Percentiles rank a stretch among this genome's conserved stretches.
Evolutionary conservation across 2,329 filamentous ascomycete genomes (phyloP).

Genomic region (Penicillium sp.): DNA sequence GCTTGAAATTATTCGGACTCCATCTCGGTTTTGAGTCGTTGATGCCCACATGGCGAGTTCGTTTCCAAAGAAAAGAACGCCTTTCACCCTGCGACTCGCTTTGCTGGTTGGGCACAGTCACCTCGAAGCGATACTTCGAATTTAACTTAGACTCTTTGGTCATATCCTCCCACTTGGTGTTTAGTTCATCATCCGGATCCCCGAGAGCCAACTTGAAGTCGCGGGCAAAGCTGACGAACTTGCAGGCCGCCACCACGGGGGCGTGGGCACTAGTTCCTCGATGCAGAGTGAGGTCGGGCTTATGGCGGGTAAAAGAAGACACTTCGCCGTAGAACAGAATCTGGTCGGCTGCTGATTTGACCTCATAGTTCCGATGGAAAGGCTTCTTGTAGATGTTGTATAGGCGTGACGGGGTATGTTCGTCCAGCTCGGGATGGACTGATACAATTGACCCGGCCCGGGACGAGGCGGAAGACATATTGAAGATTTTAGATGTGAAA

Average conservation of each 20-base stretch:
- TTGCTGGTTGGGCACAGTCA: constrained; percentile 9
- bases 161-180: constrained; percentile 29
- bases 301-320: constrained; percentile 14
- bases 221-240: constrained; percentile 24
- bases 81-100: constrained; percentile 5
- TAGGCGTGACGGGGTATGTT: constrained; percentile 5
- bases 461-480: constrained; percentile 11
- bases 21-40: constrained; percentile 11
- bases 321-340: constrained; percentile 12
- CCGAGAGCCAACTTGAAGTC: constrained; percentile 29
- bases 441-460: constrained; percentile 13
- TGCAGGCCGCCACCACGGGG: constrained; percentile 23
- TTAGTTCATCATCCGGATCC: constrained; percentile 19
- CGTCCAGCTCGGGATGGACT: constrained; percentile 2
- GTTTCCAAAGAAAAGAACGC: constrained; percentile 28
- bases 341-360: constrained; percentile 13
- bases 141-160: constrained; percentile 18
- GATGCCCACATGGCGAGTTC: constrained; percentile 25
- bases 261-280: constrained; percentile 10
- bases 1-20: constrained; percentile 28
- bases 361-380: constrained; percentile 15
- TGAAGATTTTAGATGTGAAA: neutral
- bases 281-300: constrained; percentile 17
- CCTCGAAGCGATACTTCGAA: constrained; percentile 26
- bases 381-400: constrained; percentile 12